Conservation (phyloP, 2,329 filamentous ascomycete species). For the Pseudocercospora musae region DNA sequence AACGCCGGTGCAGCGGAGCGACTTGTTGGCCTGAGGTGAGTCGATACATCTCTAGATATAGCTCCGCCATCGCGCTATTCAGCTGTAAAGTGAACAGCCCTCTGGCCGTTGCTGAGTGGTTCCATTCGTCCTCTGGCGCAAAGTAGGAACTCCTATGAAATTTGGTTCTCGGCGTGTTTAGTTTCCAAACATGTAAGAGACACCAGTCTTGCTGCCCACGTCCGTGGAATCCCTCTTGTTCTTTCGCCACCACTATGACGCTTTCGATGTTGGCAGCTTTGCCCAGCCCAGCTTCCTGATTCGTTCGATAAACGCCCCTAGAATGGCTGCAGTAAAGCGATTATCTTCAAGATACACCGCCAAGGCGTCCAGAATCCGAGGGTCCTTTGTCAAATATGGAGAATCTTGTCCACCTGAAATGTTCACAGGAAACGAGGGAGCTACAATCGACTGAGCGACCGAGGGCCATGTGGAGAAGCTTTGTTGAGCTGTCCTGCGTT, state of each 20-base stretch:
- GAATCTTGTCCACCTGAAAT: too few species aligned
- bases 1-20: background rate
- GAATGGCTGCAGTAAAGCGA: background rate
- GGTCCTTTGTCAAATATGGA: too few species aligned
- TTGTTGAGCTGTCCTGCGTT: background rate
- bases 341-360: too few species aligned
- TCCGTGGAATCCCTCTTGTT: background rate
- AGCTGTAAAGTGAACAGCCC: background rate
- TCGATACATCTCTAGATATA: background rate
- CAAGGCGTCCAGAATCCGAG: too few species aligned
- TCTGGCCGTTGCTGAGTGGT: too few species aligned
- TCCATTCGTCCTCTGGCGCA: background rate
- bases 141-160: background rate
- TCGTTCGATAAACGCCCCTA: background rate
- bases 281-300: too few species aligned
- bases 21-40: background rate
- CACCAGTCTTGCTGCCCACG: background rate
- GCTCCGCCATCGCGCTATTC: background rate
- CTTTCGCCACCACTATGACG: background rate
- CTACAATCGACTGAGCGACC: too few species aligned
- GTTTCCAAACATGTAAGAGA: background rate
- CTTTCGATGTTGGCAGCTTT: background rate
- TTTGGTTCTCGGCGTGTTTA: background rate
- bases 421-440: too few species aligned
- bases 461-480: too few species aligned